Conservation (phyloP, 2,329 filamentous ascomycete species). For the Xylaria sp. region DNA sequence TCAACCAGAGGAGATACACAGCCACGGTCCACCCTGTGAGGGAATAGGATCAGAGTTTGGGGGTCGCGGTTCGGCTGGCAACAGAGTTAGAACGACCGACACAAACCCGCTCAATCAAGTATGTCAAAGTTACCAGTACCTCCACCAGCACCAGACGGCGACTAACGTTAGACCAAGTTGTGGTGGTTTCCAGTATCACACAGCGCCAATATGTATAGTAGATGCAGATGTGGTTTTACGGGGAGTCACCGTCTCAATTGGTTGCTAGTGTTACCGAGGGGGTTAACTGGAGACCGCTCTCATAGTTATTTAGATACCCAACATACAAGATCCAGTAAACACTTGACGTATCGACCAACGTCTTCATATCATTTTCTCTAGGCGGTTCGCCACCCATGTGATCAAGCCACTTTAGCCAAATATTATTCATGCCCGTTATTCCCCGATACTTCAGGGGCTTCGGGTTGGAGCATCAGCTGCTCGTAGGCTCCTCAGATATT, state of each 20-base stretch:
- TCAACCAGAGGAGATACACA: not conserved
- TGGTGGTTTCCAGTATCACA: constrained; percentile 14
- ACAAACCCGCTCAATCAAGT: constrained; percentile 12
- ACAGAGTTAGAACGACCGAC: not conserved
- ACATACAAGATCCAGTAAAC: not conserved
- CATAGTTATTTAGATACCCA: not conserved
- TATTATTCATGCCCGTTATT: constrained; percentile 13
- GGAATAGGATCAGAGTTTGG: not conserved
- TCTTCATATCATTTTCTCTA: not conserved
- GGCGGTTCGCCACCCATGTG: not conserved
- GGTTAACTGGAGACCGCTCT: not conserved
- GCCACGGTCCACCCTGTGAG: not conserved
- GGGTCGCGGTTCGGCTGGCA: not conserved
- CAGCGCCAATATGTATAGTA: not conserved
- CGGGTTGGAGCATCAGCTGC: not conserved
- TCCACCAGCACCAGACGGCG: constrained; percentile 6
- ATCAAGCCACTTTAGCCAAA: constrained; percentile 4
- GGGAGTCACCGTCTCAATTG: not conserved
- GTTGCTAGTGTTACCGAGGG: not conserved
- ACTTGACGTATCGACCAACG: not conserved
- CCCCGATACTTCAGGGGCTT: not conserved
- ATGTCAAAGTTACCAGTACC: constrained; percentile 19
- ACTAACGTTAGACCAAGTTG: constrained; percentile 23
- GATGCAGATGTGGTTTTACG: not conserved
- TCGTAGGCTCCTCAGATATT: not conserved